Evolutionary conservation across 176 grass and related monocot species (phyloP).

Genomic region (Puccinellia tenuiflora): DNA sequence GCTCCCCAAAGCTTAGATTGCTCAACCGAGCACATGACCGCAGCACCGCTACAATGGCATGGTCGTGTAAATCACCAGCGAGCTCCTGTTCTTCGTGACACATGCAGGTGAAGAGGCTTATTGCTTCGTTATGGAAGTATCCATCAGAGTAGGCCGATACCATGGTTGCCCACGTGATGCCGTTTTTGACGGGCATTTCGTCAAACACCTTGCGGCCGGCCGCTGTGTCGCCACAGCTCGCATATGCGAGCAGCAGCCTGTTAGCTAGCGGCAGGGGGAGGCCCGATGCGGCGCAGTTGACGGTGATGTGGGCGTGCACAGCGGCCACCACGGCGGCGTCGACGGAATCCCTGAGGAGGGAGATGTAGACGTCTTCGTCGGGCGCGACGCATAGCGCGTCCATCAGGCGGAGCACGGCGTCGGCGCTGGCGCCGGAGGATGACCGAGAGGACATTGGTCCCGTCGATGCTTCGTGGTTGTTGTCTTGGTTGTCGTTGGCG

Average conservation of each 20-base stretch:
- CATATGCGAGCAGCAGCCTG: constrained; percentile 54
- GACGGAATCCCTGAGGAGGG: constrained; percentile 61
- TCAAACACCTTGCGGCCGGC: constrained; percentile 21
- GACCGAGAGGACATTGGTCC: background rate
- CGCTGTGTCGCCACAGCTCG: constrained; percentile 13
- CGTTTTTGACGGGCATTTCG: no score
- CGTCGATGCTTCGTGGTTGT: background rate
- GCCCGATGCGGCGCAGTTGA: no score
- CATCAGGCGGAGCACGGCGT: constrained; percentile 68
- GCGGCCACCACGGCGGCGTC: constrained; percentile 35
- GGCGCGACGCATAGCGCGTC: constrained; percentile 42
- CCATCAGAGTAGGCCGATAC: no score
- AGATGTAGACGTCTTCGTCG: constrained; percentile 74
- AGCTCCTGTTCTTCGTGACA: background rate
- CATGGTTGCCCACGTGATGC: no score
- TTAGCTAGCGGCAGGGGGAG: constrained; percentile 37
- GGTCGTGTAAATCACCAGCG: constrained; percentile 4
- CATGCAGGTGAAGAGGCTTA: constrained; percentile 59
- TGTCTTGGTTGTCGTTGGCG: background rate
- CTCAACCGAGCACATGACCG: constrained; percentile 33
- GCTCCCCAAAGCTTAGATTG: constrained; percentile 28
- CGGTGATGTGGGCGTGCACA: constrained; percentile 42
- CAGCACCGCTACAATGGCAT: constrained; percentile 39
- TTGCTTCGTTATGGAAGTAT: constrained; percentile 11
- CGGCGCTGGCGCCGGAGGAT: constrained; percentile 19